These are phyloP conservation scores for Medicago lupulina DNA, from an alignment of 306 rosid genomes.

Conservation along the genomic window DNA sequence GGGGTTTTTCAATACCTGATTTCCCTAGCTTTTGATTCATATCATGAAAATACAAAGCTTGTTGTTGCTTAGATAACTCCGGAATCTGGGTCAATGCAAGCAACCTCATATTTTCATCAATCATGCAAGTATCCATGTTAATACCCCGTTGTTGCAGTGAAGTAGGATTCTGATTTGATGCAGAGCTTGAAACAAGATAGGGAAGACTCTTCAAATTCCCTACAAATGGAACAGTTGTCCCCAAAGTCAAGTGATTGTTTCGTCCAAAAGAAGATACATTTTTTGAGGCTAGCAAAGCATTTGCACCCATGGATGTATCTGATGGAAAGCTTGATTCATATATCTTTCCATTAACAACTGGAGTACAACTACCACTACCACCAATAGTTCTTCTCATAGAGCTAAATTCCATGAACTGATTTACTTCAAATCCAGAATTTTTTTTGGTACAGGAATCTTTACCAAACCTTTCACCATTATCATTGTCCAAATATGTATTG, in stretches of 20 bases:
- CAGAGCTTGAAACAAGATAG: constrained; percentile 47
- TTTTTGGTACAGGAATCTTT: constrained; percentile 36
- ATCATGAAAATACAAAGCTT: constrained; percentile 40
- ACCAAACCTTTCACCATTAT: constrained; percentile 45
- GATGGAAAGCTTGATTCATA: constrained; percentile 40
- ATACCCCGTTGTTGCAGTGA: constrained; percentile 39
- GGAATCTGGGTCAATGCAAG: constrained; percentile 52
- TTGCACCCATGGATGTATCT: constrained; percentile 38
- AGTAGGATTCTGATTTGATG: constrained; percentile 43
- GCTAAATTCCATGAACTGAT: constrained; percentile 42
- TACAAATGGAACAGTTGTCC: constrained; percentile 41
- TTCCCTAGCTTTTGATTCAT: constrained; percentile 49
- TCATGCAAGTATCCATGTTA: constrained; percentile 45
- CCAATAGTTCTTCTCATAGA: constrained; percentile 38
- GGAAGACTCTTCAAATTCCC: constrained; percentile 50
- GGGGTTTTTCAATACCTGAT: constrained; percentile 40
- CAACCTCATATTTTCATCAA: constrained; percentile 59
- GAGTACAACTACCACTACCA: constrained; percentile 37
- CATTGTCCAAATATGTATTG: constrained; percentile 45
- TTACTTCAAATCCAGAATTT: constrained; percentile 44
- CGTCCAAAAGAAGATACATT: constrained; percentile 48
- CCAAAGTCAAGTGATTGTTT: constrained; percentile 42
- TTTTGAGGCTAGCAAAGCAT: constrained; percentile 28
- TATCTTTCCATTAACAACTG: constrained; percentile 44
- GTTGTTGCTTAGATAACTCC: constrained; percentile 58